Base-by-base conservation (phyloP, 257 asterid species). In the Solanum pimpinellifolium region DNA sequence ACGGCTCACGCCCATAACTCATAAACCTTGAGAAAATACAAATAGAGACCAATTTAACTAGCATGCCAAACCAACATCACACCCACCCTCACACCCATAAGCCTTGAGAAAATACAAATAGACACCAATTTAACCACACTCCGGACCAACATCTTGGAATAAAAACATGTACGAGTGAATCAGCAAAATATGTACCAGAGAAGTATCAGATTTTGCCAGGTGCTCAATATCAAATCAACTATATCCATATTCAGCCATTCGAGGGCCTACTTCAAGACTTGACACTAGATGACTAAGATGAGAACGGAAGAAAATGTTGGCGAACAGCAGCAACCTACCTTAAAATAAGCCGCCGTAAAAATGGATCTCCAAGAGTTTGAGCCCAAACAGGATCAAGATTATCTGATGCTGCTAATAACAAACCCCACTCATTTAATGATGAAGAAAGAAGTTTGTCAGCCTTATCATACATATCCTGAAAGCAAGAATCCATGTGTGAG, bases 301-400 rank as follows among this genome's bases (percentile, higher is more conserved):
- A 46, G 80, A 12, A 66, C 39, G 27, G 65, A 23, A 84, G 60
- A 41, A 37, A 84, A 69, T 31, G 60, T 59, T 56, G 9, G 35
- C n/a, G 5, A 69, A 72, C 74, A 89, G 69, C 14, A 78, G 29
- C 66, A 59, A 29, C 86, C 18, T 91, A 94, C 99, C 99, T 97
- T 75, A 96, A 84, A 88, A 97, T 92, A 84, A 97, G 95, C 85
- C 99, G 92, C 90, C 96, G 93, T 90, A 97, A 91, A 95, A 97
- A 94, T 86, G 98, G 94, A 89, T 96, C 99, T 27, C 91, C 52
- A 85, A 95, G 87, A 86, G 91, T 91, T 89, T 97, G 99, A 44
- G 97, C 92, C 99, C 99, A 97, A 72, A 91, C 96, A 86, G 99
- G 93, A 92, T 92, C 91, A 83, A 97, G 95, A 89, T 88, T 90